Percentiles rank a stretch among this genome's conserved stretches.
Evolutionary conservation across 805 yeast genomes (phyloP).

Genomic region (Saccharomycopsis microspora): DNA sequence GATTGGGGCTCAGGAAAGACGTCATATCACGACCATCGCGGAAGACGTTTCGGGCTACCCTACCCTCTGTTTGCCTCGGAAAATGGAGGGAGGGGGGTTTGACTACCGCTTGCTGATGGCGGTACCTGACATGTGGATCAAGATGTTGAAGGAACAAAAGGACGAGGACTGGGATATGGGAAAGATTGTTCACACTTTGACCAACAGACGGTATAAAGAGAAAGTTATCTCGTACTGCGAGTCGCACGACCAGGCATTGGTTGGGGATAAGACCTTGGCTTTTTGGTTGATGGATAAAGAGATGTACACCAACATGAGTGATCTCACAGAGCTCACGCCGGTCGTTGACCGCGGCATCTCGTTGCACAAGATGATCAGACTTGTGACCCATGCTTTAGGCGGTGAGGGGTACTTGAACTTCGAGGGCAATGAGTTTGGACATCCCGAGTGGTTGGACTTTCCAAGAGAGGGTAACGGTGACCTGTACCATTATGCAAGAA

Average conservation of each 20-base stretch:
- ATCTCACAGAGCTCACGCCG: constrained; percentile 58
- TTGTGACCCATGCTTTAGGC: constrained; percentile 82
- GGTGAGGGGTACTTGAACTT: constrained; percentile 95
- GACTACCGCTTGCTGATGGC: constrained; percentile 96
- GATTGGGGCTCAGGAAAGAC: constrained; percentile 32
- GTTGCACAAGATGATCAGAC: constrained; percentile 81
- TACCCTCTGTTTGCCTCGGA: constrained; percentile 69
- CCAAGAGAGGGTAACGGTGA: constrained; percentile 84
- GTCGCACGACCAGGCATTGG: constrained; percentile 94
- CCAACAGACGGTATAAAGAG: constrained; percentile 83
- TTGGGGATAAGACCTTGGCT: constrained; percentile 92
- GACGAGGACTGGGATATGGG: constrained; percentile 94
- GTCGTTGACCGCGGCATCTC: constrained; percentile 83
- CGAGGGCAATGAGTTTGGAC: constrained; percentile 98
- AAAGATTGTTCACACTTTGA: constrained; percentile 63
- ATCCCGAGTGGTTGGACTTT: constrained; percentile 98
- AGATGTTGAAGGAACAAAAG: constrained; percentile 64
- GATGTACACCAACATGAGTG: constrained; percentile 94
- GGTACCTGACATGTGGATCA: constrained; percentile 98
- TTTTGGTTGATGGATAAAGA: constrained; percentile 98
- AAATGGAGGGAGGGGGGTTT: constrained; percentile 82
- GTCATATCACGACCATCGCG: constrained; percentile 64
- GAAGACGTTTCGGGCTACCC: constrained; percentile 99
- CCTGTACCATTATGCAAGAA: constrained; percentile 86
- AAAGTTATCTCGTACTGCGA: constrained; percentile 88